Evolutionary conservation across 331 rosid species (phyloP).

Genomic region (Quercus lobata): DNA sequence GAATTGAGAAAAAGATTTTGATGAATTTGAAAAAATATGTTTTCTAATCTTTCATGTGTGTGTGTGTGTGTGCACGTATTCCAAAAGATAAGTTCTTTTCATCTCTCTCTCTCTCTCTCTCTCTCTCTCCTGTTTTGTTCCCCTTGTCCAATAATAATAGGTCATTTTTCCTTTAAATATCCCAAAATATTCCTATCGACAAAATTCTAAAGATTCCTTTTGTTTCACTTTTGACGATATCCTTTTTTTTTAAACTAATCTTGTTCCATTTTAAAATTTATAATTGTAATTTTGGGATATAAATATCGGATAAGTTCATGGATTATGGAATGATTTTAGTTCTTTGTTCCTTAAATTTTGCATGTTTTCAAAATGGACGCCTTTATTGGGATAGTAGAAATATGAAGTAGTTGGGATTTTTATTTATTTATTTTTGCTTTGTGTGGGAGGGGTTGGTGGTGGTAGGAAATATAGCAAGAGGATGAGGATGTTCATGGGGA

Average conservation of each 20-base stretch:
- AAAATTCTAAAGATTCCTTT: neutral
- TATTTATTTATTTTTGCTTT: too few relatives aligned
- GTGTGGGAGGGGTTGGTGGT: neutral
- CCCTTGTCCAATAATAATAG: neutral
- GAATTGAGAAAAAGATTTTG: neutral
- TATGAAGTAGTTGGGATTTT: too few relatives aligned
- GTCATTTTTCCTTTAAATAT: neutral
- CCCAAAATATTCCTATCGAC: neutral
- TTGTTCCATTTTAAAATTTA: too few relatives aligned
- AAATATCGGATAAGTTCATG: too few relatives aligned
- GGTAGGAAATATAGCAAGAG: too few relatives aligned
- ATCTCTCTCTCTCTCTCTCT: neutral
- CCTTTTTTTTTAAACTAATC: too few relatives aligned
- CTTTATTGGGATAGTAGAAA: too few relatives aligned
- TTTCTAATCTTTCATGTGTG: neutral
- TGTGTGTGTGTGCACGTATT: neutral
- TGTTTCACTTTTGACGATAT: too few relatives aligned
- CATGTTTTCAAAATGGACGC: too few relatives aligned
- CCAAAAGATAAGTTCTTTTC: neutral
- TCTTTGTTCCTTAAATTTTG: too few relatives aligned
- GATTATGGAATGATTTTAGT: too few relatives aligned
- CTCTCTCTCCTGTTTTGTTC: neutral
- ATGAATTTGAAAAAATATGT: neutral
- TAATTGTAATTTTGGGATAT: too few relatives aligned
- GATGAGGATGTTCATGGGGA: neutral